phyloP scores from a whole-genome alignment of 305 asterid species.

The Solanum hybrid region DNA sequence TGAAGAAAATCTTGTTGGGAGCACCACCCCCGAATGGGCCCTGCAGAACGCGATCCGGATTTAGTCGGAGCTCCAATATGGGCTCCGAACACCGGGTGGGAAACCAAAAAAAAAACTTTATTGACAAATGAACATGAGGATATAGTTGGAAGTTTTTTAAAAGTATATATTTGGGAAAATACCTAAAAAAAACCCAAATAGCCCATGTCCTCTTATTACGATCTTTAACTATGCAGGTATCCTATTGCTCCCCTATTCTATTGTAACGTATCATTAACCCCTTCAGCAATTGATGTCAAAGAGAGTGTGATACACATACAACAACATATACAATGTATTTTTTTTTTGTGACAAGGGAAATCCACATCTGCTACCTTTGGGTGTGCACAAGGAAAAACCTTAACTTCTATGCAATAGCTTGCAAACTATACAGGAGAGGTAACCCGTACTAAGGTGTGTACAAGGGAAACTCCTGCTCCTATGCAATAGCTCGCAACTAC shows the following conservation, averaged over 20 bases:
- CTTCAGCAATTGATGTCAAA: background rate
- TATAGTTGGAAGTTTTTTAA: background rate
- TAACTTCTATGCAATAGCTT: too few species aligned
- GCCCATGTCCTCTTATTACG: background rate
- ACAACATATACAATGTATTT: background rate
- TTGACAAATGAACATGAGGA: background rate
- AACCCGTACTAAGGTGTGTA: background rate
- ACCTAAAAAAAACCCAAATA: background rate
- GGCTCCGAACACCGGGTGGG: too few species aligned
- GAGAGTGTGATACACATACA: background rate
- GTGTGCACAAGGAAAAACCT: rapidly evolving
- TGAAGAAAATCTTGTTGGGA: rapidly evolving
- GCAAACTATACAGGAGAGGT: background rate
- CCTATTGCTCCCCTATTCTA: background rate
- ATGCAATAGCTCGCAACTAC: background rate
- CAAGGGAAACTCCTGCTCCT: background rate
- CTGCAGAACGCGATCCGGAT: rapidly evolving
- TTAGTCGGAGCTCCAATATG: too few species aligned
- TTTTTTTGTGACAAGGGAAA: background rate
- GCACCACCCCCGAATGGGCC: too few species aligned
- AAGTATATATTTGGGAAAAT: background rate
- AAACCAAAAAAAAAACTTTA: background rate
- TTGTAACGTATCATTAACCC: background rate
- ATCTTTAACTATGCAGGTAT: background rate
- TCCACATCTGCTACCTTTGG: background rate